Percentiles rank a stretch among this genome's conserved stretches.
phyloP scores from a whole-genome alignment of 495 filamentous ascomycete genomes.

The Hypoxylon subgilvum region DNA sequence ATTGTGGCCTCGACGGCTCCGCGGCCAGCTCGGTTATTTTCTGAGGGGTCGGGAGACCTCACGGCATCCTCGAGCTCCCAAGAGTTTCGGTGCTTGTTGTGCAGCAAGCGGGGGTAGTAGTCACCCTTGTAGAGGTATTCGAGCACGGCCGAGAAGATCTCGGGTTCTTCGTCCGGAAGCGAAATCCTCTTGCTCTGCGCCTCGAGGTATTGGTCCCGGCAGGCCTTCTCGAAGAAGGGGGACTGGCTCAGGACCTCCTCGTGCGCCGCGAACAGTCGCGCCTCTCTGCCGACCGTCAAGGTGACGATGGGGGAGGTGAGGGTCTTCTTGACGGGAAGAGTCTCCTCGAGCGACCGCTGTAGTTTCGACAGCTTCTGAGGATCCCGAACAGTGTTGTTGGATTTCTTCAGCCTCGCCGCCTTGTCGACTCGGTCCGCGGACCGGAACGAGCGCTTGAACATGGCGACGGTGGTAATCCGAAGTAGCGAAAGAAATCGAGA shows the following conservation, averaged over 20 bases:
- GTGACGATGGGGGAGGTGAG: slow-evolving; percentile 77
- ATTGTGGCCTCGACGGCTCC: slow-evolving; percentile 75
- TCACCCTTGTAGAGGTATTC: slow-evolving; percentile 95
- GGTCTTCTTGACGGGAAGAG: slow-evolving; percentile 52
- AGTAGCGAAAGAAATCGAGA: slow-evolving; percentile 40
- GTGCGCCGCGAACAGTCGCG: slow-evolving; percentile 89
- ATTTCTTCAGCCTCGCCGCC: slow-evolving; percentile 76
- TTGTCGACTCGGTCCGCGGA: slow-evolving; percentile 79
- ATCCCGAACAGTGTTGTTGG: slow-evolving; percentile 64
- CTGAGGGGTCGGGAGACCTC: slow-evolving; percentile 44
- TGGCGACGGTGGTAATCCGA: slow-evolving; percentile 52
- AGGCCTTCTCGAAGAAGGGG: slow-evolving; percentile 74
- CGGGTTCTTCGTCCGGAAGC: slow-evolving; percentile 84
- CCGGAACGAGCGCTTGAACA: slow-evolving; percentile 86
- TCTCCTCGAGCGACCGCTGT: slow-evolving; percentile 59
- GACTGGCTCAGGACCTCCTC: slow-evolving; percentile 82
- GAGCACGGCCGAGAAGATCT: slow-evolving; percentile 87
- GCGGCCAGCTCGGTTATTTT: slow-evolving; percentile 57
- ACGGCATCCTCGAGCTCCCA: slow-evolving; percentile 75
- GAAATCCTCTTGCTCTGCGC: slow-evolving; percentile 70
- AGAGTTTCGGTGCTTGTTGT: slow-evolving; percentile 68
- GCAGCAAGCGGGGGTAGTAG: slow-evolving; percentile 79
- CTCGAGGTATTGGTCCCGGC: slow-evolving; percentile 67
- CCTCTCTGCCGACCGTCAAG: slow-evolving; percentile 77
- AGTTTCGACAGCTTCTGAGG: slow-evolving; percentile 74